These are phyloP conservation scores for Marasmius tenuissimus DNA, from an alignment of 1,284 basidiomycete species.

Conservation along the genomic window DNA sequence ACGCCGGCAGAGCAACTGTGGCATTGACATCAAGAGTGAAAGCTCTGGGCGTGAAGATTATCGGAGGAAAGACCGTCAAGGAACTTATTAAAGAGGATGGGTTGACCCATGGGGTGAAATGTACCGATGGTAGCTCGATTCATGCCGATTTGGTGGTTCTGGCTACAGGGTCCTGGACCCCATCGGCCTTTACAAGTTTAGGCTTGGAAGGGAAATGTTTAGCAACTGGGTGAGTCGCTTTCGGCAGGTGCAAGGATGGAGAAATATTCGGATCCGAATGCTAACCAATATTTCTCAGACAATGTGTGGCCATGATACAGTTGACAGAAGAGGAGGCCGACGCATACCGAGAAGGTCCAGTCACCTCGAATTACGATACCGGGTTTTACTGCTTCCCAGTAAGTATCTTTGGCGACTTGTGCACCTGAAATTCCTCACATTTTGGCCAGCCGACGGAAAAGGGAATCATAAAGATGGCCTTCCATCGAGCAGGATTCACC, in stretches of 20 bases:
- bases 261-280: neutral
- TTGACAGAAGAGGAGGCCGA: slow-evolving; percentile 69
- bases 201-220: slow-evolving; percentile 48
- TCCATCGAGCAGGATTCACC: slow-evolving; percentile 69
- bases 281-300: slow-evolving; percentile 42
- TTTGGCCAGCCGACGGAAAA: slow-evolving; percentile 61
- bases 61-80: slow-evolving; percentile 57
- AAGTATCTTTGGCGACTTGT: slow-evolving; percentile 22
- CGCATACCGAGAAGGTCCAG: slow-evolving; percentile 63
- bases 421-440: neutral
- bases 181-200: slow-evolving; percentile 69
- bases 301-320: slow-evolving; percentile 76
- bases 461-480: slow-evolving; percentile 72
- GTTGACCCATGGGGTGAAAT: slow-evolving; percentile 61
- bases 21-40: slow-evolving; percentile 59
- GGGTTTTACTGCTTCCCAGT: slow-evolving; percentile 83
- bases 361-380: slow-evolving; percentile 67
- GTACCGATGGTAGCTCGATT: slow-evolving; percentile 59
- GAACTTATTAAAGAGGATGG: slow-evolving; percentile 42
- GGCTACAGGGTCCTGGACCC: slow-evolving; percentile 83
- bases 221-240: slow-evolving; percentile 64
- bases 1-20: slow-evolving; percentile 69
- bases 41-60: slow-evolving; percentile 60
- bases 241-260: neutral
- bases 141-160: slow-evolving; percentile 62